phyloP scores from a whole-genome alignment of 1,284 basidiomycete species.

The Fomitopsis pinicola region DNA sequence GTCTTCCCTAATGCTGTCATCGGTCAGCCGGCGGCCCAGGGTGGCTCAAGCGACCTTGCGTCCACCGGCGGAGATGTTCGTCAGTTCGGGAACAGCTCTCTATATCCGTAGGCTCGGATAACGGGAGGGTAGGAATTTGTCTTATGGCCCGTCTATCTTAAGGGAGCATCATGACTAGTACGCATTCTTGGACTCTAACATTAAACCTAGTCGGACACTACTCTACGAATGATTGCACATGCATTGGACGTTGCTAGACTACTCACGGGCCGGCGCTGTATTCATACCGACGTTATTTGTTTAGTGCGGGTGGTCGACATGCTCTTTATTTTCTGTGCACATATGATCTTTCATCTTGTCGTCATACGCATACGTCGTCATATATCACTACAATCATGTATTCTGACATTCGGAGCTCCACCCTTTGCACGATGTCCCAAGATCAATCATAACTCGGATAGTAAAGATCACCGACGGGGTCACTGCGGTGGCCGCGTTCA shows the following conservation, averaged over 20 bases:
- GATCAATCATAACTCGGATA: no score
- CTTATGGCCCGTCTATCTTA: background rate
- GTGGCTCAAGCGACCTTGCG: background rate
- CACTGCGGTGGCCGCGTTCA: no score
- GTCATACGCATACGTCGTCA: no score
- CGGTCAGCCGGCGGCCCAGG: background rate
- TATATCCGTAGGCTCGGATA: constrained; percentile 4
- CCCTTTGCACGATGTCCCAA: no score
- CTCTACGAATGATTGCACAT: background rate
- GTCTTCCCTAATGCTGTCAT: constrained; percentile 6
- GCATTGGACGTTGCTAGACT: background rate
- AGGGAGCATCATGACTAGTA: background rate
- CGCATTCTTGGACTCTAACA: background rate
- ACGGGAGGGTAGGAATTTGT: background rate
- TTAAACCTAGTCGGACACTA: background rate
- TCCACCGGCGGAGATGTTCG: constrained; percentile 2
- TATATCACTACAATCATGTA: no score
- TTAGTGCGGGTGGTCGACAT: background rate
- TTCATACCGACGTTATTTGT: background rate
- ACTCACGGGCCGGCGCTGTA: background rate
- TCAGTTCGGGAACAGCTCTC: background rate
- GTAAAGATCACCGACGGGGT: no score
- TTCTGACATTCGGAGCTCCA: no score
- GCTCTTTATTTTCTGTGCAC: background rate
- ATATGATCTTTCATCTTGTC: no score